These are phyloP conservation scores for Claviceps humidiphila DNA, from an alignment of 2,329 filamentous ascomycete genomes.

Conservation along the genomic window DNA sequence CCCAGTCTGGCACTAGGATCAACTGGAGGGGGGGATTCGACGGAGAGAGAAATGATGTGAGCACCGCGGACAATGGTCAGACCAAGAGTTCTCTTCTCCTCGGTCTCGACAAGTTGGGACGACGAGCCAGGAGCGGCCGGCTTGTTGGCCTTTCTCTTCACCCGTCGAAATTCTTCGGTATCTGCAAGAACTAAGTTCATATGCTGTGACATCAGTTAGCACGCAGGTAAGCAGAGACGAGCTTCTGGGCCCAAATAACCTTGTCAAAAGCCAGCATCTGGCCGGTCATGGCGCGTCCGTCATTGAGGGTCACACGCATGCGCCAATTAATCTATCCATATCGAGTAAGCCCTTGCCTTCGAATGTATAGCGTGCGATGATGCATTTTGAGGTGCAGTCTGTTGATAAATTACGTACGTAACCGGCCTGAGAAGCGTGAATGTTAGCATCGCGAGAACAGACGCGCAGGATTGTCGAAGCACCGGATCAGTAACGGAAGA, in stretches of 20 bases:
- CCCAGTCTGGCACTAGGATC: constrained; percentile 86
- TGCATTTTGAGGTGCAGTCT: background rate
- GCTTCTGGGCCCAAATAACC: constrained; percentile 33
- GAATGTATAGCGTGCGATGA: constrained; percentile 16
- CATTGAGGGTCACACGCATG: constrained; percentile 92
- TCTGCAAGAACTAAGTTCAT: constrained; percentile 99
- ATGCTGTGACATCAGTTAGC: constrained; percentile 45
- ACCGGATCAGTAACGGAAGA: constrained; percentile 21
- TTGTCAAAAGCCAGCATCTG: constrained; percentile 99
- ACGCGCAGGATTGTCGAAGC: constrained; percentile 13
- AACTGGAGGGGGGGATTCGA: constrained; percentile 88
- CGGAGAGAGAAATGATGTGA: constrained; percentile 86
- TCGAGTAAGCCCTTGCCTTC: constrained; percentile 3
- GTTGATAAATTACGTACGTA: constrained; percentile 43
- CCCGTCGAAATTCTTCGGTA: constrained; percentile 91
- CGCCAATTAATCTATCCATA: constrained; percentile 83
- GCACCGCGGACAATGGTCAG: constrained; percentile 89
- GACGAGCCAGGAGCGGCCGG: constrained; percentile 46
- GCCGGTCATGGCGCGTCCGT: constrained; percentile 90
- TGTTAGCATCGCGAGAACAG: constrained; percentile 48
- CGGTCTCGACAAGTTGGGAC: constrained; percentile 64
- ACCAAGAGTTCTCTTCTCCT: constrained; percentile 96
- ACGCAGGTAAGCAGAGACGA: background rate
- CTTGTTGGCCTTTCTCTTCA: constrained; percentile 75
- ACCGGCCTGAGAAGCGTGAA: constrained; percentile 45